Conservation (phyloP, 495 filamentous ascomycete species). For the Cudoniella acicularis region DNA sequence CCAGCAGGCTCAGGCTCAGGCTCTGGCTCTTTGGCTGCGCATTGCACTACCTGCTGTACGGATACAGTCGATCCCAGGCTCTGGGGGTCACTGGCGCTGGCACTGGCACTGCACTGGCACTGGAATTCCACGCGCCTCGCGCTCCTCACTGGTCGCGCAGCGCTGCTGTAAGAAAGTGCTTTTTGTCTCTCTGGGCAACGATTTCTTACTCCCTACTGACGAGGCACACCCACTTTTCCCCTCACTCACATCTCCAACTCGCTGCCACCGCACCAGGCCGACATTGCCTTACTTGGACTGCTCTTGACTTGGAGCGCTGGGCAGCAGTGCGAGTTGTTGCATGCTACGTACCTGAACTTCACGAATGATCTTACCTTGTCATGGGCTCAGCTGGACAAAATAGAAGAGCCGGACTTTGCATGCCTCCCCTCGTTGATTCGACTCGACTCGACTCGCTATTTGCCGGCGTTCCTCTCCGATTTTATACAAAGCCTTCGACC, state of each 20-base stretch:
- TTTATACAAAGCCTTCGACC: neutral
- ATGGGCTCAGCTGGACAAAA: constrained; percentile 13
- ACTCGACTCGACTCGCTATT: constrained; percentile 6
- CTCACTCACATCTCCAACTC: neutral
- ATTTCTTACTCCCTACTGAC: no score
- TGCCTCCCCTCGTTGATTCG: constrained; percentile 5
- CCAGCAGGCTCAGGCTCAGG: neutral
- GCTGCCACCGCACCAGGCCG: neutral
- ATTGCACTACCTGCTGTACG: no score
- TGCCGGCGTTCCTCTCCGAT: neutral
- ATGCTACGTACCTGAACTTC: neutral
- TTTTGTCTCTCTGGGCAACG: neutral
- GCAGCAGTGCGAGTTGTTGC: neutral
- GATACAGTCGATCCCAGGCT: no score
- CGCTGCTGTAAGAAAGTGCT: neutral
- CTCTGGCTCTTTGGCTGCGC: no score
- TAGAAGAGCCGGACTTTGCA: constrained; percentile 3
- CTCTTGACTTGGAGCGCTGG: neutral
- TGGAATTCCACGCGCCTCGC: no score
- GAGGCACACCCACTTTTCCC: neutral
- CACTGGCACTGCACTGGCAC: no score
- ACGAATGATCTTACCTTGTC: constrained; percentile 6
- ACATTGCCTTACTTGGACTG: neutral
- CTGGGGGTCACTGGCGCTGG: no score
- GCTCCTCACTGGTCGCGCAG: neutral